Evolutionary conservation across 306 rosid genomes (phyloP).

Genomic region (Sesbania bispinosa): DNA sequence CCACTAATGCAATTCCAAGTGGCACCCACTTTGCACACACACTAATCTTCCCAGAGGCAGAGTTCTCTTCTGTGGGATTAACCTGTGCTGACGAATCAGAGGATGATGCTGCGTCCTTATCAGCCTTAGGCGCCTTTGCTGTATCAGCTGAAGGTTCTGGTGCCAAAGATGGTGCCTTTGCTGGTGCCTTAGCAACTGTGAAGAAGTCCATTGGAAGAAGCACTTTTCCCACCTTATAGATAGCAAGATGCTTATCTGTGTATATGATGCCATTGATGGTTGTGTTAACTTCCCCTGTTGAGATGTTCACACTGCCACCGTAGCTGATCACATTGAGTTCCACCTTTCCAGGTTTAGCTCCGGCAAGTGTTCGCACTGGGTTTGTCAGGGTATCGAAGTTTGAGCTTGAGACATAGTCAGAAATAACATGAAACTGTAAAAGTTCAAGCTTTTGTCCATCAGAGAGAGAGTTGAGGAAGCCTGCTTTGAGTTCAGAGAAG

Average conservation of each 20-base stretch:
- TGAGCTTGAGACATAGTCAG: constrained; percentile 44
- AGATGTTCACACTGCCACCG: constrained; percentile 58
- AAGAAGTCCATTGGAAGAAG: constrained; percentile 55
- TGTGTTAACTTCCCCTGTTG: constrained; percentile 63
- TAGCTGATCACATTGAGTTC: constrained; percentile 56
- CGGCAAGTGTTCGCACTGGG: constrained; percentile 64
- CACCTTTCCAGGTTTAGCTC: constrained; percentile 43
- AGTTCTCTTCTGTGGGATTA: neutral
- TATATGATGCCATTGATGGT: constrained; percentile 54
- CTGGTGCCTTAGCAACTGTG: constrained; percentile 35
- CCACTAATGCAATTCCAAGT: constrained; percentile 26
- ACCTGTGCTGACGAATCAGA: constrained; percentile 21
- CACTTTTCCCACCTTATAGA: constrained; percentile 57
- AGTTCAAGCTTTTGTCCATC: constrained; percentile 57
- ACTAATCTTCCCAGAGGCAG: constrained; percentile 5
- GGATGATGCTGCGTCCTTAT: constrained; percentile 26
- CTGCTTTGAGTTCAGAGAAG: constrained; percentile 56
- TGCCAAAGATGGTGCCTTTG: constrained; percentile 30
- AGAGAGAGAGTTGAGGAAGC: constrained; percentile 53
- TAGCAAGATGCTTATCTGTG: constrained; percentile 55
- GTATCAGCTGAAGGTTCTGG: constrained; percentile 23
- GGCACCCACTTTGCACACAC: constrained; percentile 6
- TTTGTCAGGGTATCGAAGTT: constrained; percentile 64
- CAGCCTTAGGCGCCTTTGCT: constrained; percentile 37
- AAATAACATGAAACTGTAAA: constrained; percentile 54